Conservation (phyloP, 352 stramenopile species). For the Phytophthora sansomeana region DNA sequence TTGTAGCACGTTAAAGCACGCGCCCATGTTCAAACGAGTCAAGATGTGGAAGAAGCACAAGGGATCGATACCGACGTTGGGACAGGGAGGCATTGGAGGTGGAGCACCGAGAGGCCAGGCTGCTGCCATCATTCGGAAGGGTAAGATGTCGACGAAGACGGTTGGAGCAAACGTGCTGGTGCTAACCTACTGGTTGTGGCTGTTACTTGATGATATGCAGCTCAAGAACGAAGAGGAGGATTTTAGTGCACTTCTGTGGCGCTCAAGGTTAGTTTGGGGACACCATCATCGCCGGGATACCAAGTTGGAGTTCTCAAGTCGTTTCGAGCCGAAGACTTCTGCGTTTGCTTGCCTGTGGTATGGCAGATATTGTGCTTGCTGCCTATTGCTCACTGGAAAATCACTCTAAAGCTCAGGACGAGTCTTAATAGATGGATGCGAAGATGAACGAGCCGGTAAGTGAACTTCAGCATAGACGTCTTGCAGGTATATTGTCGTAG, state of each 20-base stretch:
- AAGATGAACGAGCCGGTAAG: slow-evolving; percentile 42
- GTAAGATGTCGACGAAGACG: slow-evolving; percentile 23
- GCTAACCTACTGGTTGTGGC: background rate
- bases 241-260: slow-evolving; percentile 36
- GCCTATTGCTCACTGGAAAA: slow-evolving; percentile 25
- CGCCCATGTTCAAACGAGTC: slow-evolving; percentile 89
- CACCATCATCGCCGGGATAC: slow-evolving; percentile 2
- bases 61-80: slow-evolving; percentile 73
- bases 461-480: slow-evolving; percentile 11
- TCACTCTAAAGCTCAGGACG: slow-evolving; percentile 19
- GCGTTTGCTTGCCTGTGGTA: slow-evolving; percentile 32
- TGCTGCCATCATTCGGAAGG: slow-evolving; percentile 84
- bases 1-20: slow-evolving; percentile 80
- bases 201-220: slow-evolving; percentile 18
- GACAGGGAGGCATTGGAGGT: slow-evolving; percentile 68
- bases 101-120: slow-evolving; percentile 72
- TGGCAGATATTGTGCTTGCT: slow-evolving; percentile 17
- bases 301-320: slow-evolving; percentile 17
- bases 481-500: slow-evolving; percentile 25
- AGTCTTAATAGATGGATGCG: slow-evolving; percentile 47
- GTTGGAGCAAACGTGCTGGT: background rate
- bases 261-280: background rate
- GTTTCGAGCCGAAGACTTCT: slow-evolving; percentile 16
- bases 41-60: slow-evolving; percentile 92
- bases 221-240: slow-evolving; percentile 63